These are phyloP conservation scores for Arabidopsis hybrid DNA, from an alignment of 441 rosid species.

Conservation along the genomic window DNA sequence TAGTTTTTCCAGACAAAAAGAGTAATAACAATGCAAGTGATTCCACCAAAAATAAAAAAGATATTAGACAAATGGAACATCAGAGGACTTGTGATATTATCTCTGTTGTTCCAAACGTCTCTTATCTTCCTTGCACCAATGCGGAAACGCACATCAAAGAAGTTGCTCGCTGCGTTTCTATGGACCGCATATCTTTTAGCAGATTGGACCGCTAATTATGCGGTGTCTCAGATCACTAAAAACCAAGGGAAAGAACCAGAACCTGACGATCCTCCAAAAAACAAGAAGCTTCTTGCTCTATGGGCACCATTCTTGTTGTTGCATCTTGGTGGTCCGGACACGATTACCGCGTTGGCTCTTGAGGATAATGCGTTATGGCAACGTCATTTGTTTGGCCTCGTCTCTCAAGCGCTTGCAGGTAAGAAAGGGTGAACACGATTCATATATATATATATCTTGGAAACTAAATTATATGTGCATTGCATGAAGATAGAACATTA, in stretches of 20 bases:
- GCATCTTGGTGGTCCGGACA: slow-evolving; percentile 80
- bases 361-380: slow-evolving; percentile 69
- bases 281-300: slow-evolving; percentile 54
- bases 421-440: neutral
- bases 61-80: slow-evolving; percentile 55
- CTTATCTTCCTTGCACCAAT: slow-evolving; percentile 52
- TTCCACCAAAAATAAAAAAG: slow-evolving; percentile 26
- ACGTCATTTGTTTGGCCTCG: slow-evolving; percentile 56
- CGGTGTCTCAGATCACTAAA: slow-evolving; percentile 57
- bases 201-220: slow-evolving; percentile 58
- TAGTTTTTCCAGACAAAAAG: slow-evolving; percentile 3
- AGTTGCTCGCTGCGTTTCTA: slow-evolving; percentile 30
- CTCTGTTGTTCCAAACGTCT: slow-evolving; percentile 53
- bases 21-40: slow-evolving; percentile 35
- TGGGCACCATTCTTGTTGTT: slow-evolving; percentile 75
- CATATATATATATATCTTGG: neutral
- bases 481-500: neutral
- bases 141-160: slow-evolving; percentile 49
- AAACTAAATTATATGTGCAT: neutral
- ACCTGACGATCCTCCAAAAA: slow-evolving; percentile 31
- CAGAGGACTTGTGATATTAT: slow-evolving; percentile 52
- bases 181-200: slow-evolving; percentile 61
- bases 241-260: slow-evolving; percentile 41
- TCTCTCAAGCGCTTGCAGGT: slow-evolving; percentile 51
- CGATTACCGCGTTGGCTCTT: slow-evolving; percentile 68